Conservation (phyloP, 352 stramenopile species). For the Globisporangium echinulatum region DNA sequence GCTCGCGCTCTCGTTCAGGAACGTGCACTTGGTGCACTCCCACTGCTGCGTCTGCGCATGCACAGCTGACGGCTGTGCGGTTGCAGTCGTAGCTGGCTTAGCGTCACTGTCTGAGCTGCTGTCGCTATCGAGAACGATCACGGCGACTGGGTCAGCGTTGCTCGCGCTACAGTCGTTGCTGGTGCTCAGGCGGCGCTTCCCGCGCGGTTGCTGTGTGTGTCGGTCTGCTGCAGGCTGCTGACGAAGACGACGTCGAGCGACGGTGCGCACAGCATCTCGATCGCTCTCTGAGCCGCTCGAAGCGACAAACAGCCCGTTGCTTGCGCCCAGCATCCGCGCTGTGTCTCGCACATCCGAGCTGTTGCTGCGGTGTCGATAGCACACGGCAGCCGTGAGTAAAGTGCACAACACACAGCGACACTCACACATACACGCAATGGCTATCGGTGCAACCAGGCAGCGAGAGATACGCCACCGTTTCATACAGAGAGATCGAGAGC, state of each 20-base stretch:
- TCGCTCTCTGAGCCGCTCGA: slow-evolving; percentile 5
- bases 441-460: too few species aligned
- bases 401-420: background rate
- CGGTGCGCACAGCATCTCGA: background rate
- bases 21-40: slow-evolving; percentile 44
- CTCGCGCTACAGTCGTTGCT: background rate
- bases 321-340: background rate
- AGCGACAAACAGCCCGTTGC: slow-evolving; percentile 6
- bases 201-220: background rate
- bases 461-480: too few species aligned
- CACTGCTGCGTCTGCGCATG: slow-evolving; percentile 14
- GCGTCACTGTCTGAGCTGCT: slow-evolving; percentile 16
- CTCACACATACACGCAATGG: background rate
- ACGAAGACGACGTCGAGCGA: slow-evolving; percentile 1
- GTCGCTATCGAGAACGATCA: slow-evolving; percentile 10
- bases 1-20: slow-evolving; percentile 25
- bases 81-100: slow-evolving; percentile 7
- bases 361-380: background rate
- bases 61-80: background rate
- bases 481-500: too few species aligned
- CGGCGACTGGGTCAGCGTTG: background rate
- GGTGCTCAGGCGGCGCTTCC: slow-evolving; percentile 3
- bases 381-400: background rate
- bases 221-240: background rate
- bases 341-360: background rate